Base-by-base conservation (phyloP, 768 basidiomycete genomes). In the Coprinopsis cinerea region DNA sequence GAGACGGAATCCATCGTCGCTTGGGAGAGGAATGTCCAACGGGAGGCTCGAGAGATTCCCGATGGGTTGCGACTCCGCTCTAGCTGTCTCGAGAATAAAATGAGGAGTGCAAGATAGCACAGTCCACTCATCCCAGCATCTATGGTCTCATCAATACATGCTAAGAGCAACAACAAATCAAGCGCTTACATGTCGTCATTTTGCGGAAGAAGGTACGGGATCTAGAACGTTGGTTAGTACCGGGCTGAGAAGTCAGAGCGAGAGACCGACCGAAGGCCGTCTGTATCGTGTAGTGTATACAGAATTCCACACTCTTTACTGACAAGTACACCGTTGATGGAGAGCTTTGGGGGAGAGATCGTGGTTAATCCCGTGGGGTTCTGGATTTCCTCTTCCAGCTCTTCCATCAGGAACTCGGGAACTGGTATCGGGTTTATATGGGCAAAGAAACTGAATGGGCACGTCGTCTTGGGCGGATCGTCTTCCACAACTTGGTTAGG, bases 271-370 rank as follows among this genome's bases (percentile, higher is more conserved):
- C 85, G 77, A 44, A 93, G 60, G 0, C 91, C 91, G 37, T 81
- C 73, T 0, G 83, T 79, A 20, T 83, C 76, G 23, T 72, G 72
- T 3, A 91, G 59, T 51, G 83, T 82, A 44, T 82, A 81, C 32
- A 91, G 64, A 32, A 92, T 65, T 2, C 88, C 92, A 60, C 92
- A 95, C 52, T 88, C 79, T 58, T 78, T 79, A 61, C 92, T 93
- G 41, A 93, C 59, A 1, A 92, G 61, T 5, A 93, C 67, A 7
- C 81, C 86, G 44, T 76, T 78, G 37, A 90, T 59, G 2, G 69
- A 69, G 47, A 88, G 61, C 27, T 75, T 77, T 2, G 86, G 85
- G 0, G 77, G 63, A 2, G 64, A 59, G 6, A 77, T 69, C 0
- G 84, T 88, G 60, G 76, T 72, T 51, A 81, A 73, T 1, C 89